These are phyloP conservation scores for Boletus holoroseus DNA, from an alignment of 1,284 basidiomycete species.

Conservation along the genomic window DNA sequence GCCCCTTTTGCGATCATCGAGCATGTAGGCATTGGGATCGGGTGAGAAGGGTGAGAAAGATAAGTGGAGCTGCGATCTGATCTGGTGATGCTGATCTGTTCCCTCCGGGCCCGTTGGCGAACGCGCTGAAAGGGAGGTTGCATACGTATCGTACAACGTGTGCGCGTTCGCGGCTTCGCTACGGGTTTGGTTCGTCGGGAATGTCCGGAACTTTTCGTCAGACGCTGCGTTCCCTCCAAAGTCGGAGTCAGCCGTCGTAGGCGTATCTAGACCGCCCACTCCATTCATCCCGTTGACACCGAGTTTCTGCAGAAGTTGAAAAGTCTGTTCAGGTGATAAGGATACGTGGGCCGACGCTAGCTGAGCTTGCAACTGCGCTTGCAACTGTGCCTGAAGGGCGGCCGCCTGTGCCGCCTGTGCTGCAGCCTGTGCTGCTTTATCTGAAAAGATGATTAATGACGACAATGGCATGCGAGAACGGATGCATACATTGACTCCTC, in stretches of 20 bases:
- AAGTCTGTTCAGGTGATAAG: slow-evolving; percentile 61
- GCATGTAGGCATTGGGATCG: slow-evolving; percentile 43
- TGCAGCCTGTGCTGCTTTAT: slow-evolving; percentile 82
- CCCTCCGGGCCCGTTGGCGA: slow-evolving; percentile 16
- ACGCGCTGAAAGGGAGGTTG: slow-evolving; percentile 15
- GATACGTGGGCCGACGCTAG: slow-evolving; percentile 28
- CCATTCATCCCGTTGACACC: slow-evolving; percentile 43
- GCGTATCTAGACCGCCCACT: slow-evolving; percentile 18
- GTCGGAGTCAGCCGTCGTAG: slow-evolving; percentile 9
- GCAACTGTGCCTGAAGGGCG: slow-evolving; percentile 51
- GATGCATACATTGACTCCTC: slow-evolving; percentile 73
- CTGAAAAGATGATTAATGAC: slow-evolving; percentile 35
- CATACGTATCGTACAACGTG: slow-evolving; percentile 20
- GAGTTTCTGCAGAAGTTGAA: slow-evolving; percentile 61
- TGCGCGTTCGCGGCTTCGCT: slow-evolving; percentile 19
- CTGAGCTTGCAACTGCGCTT: slow-evolving; percentile 42
- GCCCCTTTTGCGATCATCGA: slow-evolving; percentile 33
- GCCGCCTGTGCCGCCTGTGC: slow-evolving; percentile 75
- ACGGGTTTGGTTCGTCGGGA: slow-evolving; percentile 24
- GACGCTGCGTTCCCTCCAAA: slow-evolving; percentile 18
- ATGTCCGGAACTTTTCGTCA: slow-evolving; percentile 33
- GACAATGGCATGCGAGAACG: background rate
- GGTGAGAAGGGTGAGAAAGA: slow-evolving; percentile 60
- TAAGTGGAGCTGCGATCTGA: slow-evolving; percentile 32
- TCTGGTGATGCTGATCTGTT: slow-evolving; percentile 16